Evolutionary conservation across 805 yeast genomes (phyloP), one percentile per base, ranked within the genome.

Genomic region (Spathaspora boniae): DNA sequence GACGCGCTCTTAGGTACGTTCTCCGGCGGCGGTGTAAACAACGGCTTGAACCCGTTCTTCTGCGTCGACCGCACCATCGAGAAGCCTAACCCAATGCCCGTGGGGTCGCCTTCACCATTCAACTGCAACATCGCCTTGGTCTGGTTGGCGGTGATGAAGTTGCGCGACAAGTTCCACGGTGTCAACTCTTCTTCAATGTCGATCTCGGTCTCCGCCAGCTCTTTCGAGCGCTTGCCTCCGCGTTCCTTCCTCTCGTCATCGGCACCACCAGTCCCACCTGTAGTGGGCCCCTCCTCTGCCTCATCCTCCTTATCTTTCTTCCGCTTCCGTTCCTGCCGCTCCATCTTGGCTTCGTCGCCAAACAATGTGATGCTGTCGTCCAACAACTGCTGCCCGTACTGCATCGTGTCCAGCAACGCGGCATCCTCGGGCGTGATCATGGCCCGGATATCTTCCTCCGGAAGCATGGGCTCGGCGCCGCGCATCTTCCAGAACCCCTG

Each of bases 81-180:
- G 46, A 85, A 85, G 0, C 91, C 95, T 45, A 86, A 84, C 2
- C 95, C 93, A 44, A 85, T 78, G 16, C 95, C 95, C 0, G 95
- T 80, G 2, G 96, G 95, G 56, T 93, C 98, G 32, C 98, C 98
- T 36, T 82, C 89, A 9, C 96, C 96, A 53, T 86, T 86, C 17
- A 93, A 75, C 53, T 88, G 96, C 28, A 93, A 70, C 97, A 93
- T 93, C 0, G 97, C 94, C 51, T 94, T 89, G 37, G 96, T 95
- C 54, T 89, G 98, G 16, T 95, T 88, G 2, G 98, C 93, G 56
- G 80, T 86, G 36, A 89, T 78, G 53, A 93, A 93, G 58, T 93
- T 93, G 42, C 87, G 73, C 0, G 96, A 80, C n/a, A 82, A 70
- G 56, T 86, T 89, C 98, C 98, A 93, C 0, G 96, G 91, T 1